Conservation (phyloP, 1,284 basidiomycete species). For the Vanrija sp. region DNA sequence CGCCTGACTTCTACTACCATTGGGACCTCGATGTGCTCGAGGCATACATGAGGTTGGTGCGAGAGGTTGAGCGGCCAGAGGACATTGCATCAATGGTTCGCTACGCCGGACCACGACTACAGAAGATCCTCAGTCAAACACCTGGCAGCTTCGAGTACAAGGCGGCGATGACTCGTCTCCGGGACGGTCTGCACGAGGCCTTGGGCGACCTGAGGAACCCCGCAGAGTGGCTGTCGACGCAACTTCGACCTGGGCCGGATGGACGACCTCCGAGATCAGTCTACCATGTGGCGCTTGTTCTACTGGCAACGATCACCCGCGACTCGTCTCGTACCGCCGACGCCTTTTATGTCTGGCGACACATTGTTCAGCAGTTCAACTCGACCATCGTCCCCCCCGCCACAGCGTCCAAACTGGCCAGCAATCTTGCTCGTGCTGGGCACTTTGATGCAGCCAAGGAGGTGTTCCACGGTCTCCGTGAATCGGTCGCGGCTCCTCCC, state of each 20-base stretch:
- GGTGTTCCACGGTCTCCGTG: constrained; percentile 7
- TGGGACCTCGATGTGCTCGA: neutral
- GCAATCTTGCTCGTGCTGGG: neutral
- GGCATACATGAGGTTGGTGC: constrained; percentile 1
- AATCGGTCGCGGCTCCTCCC: constrained; percentile 3
- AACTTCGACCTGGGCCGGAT: neutral
- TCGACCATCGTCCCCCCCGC: constrained; percentile 3
- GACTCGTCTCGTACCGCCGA: neutral
- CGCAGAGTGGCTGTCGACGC: neutral
- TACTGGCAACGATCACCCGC: neutral
- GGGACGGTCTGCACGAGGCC: neutral
- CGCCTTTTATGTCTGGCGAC: constrained; percentile 6
- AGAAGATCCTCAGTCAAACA: constrained; percentile 5
- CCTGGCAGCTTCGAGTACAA: neutral
- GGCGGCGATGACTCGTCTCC: neutral
- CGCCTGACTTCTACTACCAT: neutral
- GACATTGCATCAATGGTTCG: constrained; percentile 3
- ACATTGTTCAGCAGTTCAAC: constrained; percentile 8
- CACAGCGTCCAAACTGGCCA: constrained; percentile 5
- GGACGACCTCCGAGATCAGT: neutral
- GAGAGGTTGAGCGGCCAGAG: neutral
- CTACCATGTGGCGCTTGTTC: constrained; percentile 1
- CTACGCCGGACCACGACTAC: neutral
- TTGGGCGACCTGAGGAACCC: constrained; percentile 5
- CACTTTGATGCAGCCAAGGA: neutral